Base-by-base conservation (phyloP, 768 basidiomycete genomes). In the Sarcodon aspratus region DNA sequence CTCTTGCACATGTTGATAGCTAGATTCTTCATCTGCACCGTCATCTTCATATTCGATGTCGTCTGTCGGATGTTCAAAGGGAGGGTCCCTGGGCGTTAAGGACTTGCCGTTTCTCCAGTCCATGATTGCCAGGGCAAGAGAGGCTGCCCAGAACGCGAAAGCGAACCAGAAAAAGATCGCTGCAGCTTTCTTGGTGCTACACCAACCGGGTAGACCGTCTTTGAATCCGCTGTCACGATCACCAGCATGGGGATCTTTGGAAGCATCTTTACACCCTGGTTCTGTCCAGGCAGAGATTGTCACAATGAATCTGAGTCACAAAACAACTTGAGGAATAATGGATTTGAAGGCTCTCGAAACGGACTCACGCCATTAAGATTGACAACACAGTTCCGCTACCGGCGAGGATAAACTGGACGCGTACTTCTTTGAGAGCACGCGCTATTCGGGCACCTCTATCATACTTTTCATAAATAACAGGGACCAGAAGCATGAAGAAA, bases 131-230 rank as follows among this genome's bases (percentile, higher is more conserved):
- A 91, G 69, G 8, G 68, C 69, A 8, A 89, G 59, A 0, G 88
- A 82, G 7, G 74, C 82, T 2, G 66, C 67, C 92, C 92, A 95
- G 61, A 80, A 85, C 12, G 68, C 72, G 48, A 89, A 87, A 1
- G 78, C 70, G 8, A 91, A 62, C 93, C 92, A 95, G 61, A 93
- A 84, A 66, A 97, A 96, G 43, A 94, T 78, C 5, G 79, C 79
- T 0, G 78, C 88, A 2, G 93, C 93, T 57, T 90, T 92, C 69
- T 96, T 97, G 7, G 93, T 94, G 54, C 72, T 79, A 65, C 93
- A 97, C 87, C 89, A 96, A 0, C 85, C 79, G 3, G 74, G 66
- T 2, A 97, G 69, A 15, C 70, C 88, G 4, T 71, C 70, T 53
- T 74, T 74, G 62, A 85, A 97, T 50, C 72, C 76, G 32, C 74